Percentiles rank a stretch among this genome's conserved stretches.
Evolutionary conservation across 192 early-diverging fungal genomes (phyloP).

Genomic region (Obelidium mucronatum): DNA sequence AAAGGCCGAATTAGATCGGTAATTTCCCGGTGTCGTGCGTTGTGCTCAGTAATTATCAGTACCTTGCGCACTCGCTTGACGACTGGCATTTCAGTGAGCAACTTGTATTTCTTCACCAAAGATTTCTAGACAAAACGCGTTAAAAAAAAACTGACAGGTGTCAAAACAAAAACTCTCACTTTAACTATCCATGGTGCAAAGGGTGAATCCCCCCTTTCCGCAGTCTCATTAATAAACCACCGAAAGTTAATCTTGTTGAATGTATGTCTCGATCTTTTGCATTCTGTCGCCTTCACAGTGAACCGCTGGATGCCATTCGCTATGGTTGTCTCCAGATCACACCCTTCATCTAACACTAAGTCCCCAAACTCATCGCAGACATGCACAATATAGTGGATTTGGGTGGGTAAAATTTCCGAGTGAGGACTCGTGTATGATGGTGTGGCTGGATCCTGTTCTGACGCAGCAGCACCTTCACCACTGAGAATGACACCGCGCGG

Average conservation of each 20-base stretch:
- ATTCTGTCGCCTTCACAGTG: slow-evolving; percentile 25
- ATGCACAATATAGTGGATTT: slow-evolving; percentile 43
- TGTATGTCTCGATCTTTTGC: slow-evolving; percentile 65
- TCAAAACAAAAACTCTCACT: slow-evolving; percentile 39
- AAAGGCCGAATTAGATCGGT: too few species aligned
- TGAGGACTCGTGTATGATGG: slow-evolving; percentile 2
- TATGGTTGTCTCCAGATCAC: slow-evolving; percentile 16
- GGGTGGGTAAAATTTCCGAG: slow-evolving; percentile 29
- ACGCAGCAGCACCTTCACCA: background rate
- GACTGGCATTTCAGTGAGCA: slow-evolving; percentile 36
- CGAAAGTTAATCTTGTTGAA: slow-evolving; percentile 77
- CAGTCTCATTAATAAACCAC: slow-evolving; percentile 73
- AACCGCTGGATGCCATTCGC: slow-evolving; percentile 28
- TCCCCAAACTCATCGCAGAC: slow-evolving; percentile 61
- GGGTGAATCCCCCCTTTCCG: slow-evolving; percentile 64
- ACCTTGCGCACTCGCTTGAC: background rate
- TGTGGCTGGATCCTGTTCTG: slow-evolving; percentile 11
- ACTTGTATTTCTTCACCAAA: slow-evolving; percentile 53
- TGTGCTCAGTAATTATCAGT: background rate
- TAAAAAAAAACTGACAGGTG: background rate
- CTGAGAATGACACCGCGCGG: background rate
- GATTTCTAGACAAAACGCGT: slow-evolving; percentile 17
- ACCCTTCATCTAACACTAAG: slow-evolving; percentile 52
- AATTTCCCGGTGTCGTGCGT: too few species aligned
- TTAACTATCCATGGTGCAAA: slow-evolving; percentile 78